Evolutionary conservation across 1,139 yeast genomes (phyloP), one percentile per base, ranked within the genome.

Genomic region (Petasospora rhodanensis): DNA sequence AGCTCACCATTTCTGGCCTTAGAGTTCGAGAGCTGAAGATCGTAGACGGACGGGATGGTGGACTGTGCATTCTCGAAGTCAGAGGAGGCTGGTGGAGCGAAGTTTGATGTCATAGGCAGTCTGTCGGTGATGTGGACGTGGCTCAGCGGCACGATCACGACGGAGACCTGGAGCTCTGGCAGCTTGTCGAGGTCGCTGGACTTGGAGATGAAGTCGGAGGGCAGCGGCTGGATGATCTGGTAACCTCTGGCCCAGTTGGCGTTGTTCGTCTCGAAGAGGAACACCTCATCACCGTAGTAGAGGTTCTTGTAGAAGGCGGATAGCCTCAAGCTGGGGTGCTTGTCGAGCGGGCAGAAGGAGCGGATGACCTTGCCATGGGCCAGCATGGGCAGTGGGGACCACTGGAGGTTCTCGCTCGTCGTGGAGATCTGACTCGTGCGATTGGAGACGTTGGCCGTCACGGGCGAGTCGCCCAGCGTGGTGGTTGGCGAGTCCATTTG

Each of bases 221-320:
- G 91, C 39, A 76, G 62, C 5, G 89, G 86, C 43, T 73, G 71
- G 28, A 56, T 55, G 26, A 76, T 64, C 5, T 74, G 68, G 55
- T 85, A 84, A 14, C 89, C 95, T 50, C 95, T 69, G 22, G 79
- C 87, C 95, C 95, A 85, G 41, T 72, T 72, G 12, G 67, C 66
- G 28, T 64, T 64, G 44, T 72, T 73, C 19, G 78, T 66, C 56
- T 86, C 96, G 52, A 86, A 83, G 22, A 84, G 64, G 55, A 73
- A 84, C 19, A 84, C 77, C 43, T 80, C 84, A 54, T 86, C 95
- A 22, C 96, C 96, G 14, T 86, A 80, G 51, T 77, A 79, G 34
- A 85, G 57, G 49, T 80, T 75, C 42, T 62, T 64, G 57, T 71
- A 72, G 45, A 56, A 49, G 4, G 52, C 47, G 25, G 58, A 45